Conservation (phyloP, 2,329 filamentous ascomycete genomes). For the Talaromyces amestolkiae region DNA sequence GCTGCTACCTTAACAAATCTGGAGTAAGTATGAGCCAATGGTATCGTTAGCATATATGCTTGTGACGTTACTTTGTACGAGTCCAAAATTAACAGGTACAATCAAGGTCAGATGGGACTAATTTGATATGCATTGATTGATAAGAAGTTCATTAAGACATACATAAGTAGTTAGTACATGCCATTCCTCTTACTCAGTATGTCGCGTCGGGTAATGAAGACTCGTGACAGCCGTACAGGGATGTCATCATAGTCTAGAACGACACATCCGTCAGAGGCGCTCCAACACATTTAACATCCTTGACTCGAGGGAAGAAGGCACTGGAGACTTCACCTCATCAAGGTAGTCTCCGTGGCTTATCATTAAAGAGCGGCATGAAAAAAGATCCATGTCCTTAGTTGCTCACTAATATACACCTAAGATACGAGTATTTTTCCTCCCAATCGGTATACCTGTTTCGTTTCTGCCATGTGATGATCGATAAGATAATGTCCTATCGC, state of each 20-base stretch:
- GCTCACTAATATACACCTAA: background rate
- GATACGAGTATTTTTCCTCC: background rate
- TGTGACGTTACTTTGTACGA: background rate
- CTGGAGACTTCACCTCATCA: background rate
- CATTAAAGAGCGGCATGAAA: background rate
- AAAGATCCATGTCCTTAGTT: background rate
- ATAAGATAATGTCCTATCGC: background rate
- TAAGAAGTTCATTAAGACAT: background rate
- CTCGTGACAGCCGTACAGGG: background rate
- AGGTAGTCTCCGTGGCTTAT: background rate
- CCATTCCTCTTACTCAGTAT: background rate
- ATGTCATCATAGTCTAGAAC: background rate
- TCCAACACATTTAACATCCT: background rate
- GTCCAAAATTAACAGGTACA: background rate
- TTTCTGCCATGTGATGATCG: background rate
- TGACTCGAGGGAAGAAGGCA: background rate
- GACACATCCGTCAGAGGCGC: background rate
- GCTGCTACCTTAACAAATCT: background rate
- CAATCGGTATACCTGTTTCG: background rate
- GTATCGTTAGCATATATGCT: background rate
- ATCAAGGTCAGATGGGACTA: background rate
- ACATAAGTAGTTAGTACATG: background rate
- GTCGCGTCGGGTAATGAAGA: background rate
- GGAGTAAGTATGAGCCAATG: background rate
- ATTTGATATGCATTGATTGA: background rate